Base-by-base conservation (phyloP, 495 filamentous ascomycete genomes). In the Xylaria intraflava region DNA sequence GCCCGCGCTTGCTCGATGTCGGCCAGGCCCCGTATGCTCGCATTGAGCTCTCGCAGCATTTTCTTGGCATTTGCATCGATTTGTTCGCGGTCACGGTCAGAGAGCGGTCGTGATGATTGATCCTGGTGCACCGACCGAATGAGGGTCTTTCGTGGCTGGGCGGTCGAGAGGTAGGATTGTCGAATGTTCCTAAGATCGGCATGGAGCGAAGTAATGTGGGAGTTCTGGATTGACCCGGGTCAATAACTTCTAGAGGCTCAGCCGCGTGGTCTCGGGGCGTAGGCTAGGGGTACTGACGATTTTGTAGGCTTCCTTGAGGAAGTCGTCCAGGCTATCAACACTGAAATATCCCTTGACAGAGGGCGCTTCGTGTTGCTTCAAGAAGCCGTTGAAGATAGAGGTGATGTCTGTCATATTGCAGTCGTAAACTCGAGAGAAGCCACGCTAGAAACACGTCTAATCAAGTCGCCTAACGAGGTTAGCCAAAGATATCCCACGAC, bases 301-400 rank as follows among this genome's bases (percentile, higher is more conserved):
- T 70, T 84, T 81, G 71, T 95, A 89, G 43, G 93, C 93, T 74
- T 97, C 94, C 69, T 93, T 91, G 29, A 98, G 78, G 66, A 97
- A 98, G 71, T 89, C 87, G 65, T 96, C 89, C 46, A 87, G 73
- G 35, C 70, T 72, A 31, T 79, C 67, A 5, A 68, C 45, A 30
- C 71, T 75, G 55, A 81, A 76, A 26, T 68, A 61, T 22, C 62
- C 66, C 33, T 65, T 63, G 11, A 75, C 69, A 6, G 74, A 72
- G 12, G 67, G 69, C 19, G 75, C 71, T 60, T 79, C 71, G 51
- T 81, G 81, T 51, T 73, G 66, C 51, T 78, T 77, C 2, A 95
- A 78, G 26, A 88, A 78, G 45, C 81, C 71, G 66, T 85, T 82
- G 71, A 95, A 82, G 14, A 80, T 65, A 6, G 84, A 76, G 2